These are phyloP conservation scores for Emmonsiellopsis sp. DNA, from an alignment of 2,329 filamentous ascomycete genomes.

Conservation along the genomic window DNA sequence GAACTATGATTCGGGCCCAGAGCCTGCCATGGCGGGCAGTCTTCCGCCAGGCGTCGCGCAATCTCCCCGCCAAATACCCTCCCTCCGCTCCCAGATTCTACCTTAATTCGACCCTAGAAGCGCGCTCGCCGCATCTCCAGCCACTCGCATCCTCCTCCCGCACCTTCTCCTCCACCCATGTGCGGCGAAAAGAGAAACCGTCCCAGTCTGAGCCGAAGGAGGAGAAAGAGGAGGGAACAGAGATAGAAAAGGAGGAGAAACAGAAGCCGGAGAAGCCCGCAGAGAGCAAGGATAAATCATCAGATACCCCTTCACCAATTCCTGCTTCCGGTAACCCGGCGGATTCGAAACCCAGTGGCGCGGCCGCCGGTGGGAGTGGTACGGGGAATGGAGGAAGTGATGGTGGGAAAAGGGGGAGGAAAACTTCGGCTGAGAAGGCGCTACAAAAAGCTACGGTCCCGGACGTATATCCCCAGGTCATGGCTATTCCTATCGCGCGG, in stretches of 20 bases:
- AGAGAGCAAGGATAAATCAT: slow-evolving; percentile 37
- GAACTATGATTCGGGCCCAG: slow-evolving; percentile 56
- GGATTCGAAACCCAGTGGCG: slow-evolving; percentile 46
- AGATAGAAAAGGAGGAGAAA: slow-evolving; percentile 29
- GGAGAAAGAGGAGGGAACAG: slow-evolving; percentile 35
- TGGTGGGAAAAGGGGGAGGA: slow-evolving; percentile 50
- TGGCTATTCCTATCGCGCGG: slow-evolving; percentile 92
- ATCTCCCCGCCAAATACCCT: slow-evolving; percentile 25
- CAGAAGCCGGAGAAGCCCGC: slow-evolving; percentile 24
- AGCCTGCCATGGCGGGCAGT: slow-evolving; percentile 57
- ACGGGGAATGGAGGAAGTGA: slow-evolving; percentile 35
- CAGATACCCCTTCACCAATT: slow-evolving; percentile 39
- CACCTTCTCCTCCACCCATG: slow-evolving; percentile 37
- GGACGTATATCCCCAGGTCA: slow-evolving; percentile 93
- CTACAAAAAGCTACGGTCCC: slow-evolving; percentile 83
- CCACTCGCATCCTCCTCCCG: slow-evolving; percentile 23
- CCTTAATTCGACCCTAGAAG: slow-evolving; percentile 14
- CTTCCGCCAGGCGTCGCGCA: slow-evolving; percentile 42
- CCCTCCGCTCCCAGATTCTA: slow-evolving; percentile 24
- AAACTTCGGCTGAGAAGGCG: slow-evolving; percentile 58
- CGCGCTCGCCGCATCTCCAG: slow-evolving; percentile 2
- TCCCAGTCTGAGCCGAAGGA: slow-evolving; percentile 38
- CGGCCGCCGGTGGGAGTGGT: slow-evolving; percentile 50
- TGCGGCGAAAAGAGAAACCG: slow-evolving; percentile 49
- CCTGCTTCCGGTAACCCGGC: slow-evolving; percentile 23